Conservation (phyloP, 1,284 basidiomycete species). For the Neonothopanus nambi region DNA sequence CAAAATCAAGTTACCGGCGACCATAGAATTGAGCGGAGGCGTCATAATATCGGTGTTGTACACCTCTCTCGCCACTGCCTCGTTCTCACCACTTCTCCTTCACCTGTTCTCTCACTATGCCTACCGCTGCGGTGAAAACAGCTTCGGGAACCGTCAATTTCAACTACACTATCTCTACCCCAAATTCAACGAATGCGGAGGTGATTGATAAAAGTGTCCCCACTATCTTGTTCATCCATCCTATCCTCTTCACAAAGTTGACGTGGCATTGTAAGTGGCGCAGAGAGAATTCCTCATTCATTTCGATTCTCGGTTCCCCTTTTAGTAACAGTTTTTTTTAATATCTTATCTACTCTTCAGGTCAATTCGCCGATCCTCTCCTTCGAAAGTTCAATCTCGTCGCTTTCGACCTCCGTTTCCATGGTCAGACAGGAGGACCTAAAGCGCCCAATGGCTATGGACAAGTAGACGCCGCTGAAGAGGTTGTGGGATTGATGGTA, state of each 20-base stretch:
- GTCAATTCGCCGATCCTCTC: slow-evolving; percentile 16
- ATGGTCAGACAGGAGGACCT: slow-evolving; percentile 14
- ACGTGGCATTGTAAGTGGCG: slow-evolving; percentile 14
- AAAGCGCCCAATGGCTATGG: slow-evolving; percentile 9
- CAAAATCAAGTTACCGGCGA: no score
- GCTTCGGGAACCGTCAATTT: slow-evolving; percentile 11
- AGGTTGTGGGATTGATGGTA: slow-evolving; percentile 16
- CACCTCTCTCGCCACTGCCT: no score
- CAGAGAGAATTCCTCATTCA: no score
- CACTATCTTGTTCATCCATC: slow-evolving; percentile 19
- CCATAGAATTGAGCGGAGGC: no score
- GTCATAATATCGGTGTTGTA: no score
- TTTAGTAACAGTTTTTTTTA: no score
- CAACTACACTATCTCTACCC: slow-evolving; percentile 18
- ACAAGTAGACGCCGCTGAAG: slow-evolving; percentile 14
- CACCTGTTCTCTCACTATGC: slow-evolving; percentile 7
- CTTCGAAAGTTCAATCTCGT: slow-evolving; percentile 19
- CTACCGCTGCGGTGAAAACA: slow-evolving; percentile 10
- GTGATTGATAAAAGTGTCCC: slow-evolving; percentile 11
- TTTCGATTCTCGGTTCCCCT: background rate
- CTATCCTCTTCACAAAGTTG: slow-evolving; percentile 12
- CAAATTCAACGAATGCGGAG: slow-evolving; percentile 5
- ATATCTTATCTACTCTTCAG: background rate
- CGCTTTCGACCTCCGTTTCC: slow-evolving; percentile 15
- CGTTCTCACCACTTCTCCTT: no score